Evolutionary conservation across 441 rosid species (phyloP).

Genomic region (Syzygium malaccense): DNA sequence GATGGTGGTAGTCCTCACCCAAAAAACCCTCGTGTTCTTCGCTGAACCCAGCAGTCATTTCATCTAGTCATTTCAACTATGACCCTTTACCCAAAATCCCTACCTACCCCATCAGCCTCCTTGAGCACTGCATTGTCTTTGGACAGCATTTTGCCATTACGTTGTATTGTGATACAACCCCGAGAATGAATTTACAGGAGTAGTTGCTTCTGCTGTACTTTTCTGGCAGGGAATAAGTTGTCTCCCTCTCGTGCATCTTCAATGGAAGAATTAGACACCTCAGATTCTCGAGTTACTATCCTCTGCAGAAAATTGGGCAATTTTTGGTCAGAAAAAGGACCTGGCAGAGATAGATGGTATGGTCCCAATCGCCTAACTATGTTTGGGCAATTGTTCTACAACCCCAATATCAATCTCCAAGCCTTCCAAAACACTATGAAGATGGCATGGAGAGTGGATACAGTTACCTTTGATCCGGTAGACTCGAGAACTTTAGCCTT

Average conservation of each 20-base stretch:
- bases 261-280: background rate
- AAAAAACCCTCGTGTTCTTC: too few relatives aligned
- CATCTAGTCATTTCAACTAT: too few relatives aligned
- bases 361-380: background rate
- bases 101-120: background rate
- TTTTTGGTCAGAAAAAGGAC: background rate
- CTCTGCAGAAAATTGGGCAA: background rate
- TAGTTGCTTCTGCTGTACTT: background rate
- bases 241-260: background rate
- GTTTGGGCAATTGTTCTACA: background rate
- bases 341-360: background rate
- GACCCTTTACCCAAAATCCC: background rate
- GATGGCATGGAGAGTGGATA: background rate
- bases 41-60: too few relatives aligned
- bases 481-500: background rate
- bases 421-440: background rate
- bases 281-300: background rate
- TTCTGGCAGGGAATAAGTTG: background rate
- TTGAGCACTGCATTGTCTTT: background rate
- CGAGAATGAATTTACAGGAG: background rate
- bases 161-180: background rate
- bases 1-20: too few relatives aligned
- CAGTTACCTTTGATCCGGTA: background rate
- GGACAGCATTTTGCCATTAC: background rate
- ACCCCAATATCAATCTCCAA: background rate